Evolutionary conservation across 371 early-diverging fungal genomes (phyloP), one percentile per base, ranked within the genome.

Genomic region (Lichtheimia hyalospora): DNA sequence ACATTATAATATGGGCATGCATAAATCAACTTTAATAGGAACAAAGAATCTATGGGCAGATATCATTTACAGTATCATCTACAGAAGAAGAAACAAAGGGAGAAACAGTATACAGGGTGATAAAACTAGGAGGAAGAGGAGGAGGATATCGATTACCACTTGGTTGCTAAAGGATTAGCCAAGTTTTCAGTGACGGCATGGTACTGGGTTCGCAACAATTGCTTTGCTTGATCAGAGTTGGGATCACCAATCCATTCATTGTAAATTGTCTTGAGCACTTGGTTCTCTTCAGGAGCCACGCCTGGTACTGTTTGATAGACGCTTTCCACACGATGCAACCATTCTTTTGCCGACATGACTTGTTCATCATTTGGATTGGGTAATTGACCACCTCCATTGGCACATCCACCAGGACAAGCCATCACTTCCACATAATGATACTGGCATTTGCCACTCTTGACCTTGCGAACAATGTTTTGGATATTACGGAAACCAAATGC

Each of bases 401-500:
- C 89, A 75, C 96, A 96, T 6, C 87, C 83, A 42, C 92, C 95
- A 46, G 96, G 96, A 70, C 96, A 96, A 7, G 96, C 96, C 95
- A 95, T 95, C n/a, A 98, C 93, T 67, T 98, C 98, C 1, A 97
- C 91, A 67, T 89, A 98, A 64, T 96, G 89, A 69, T 91, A 95
- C 1, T 70, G 71, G 18, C 83, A 79, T 51, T 84, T 83, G 27
- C 86, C 84, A 1, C 79, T 81, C 59, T 92, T 92, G 52, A 91
- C 74, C 63, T 91, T 93, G 18, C 97, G 89, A 16, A 97, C 92
- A 52, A 96, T 69, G 60, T 95, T 97, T 74, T 98, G 98, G 62
- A 98, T 92, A 68, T 98, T 96, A 24, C 96, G 84, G 81, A 98
- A 98, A 2, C 99, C 98, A 73, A 96, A 96, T 0, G 92, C 92